Evolutionary conservation across 768 basidiomycete species (phyloP).

Genomic region (Fistulinella prunicolor): DNA sequence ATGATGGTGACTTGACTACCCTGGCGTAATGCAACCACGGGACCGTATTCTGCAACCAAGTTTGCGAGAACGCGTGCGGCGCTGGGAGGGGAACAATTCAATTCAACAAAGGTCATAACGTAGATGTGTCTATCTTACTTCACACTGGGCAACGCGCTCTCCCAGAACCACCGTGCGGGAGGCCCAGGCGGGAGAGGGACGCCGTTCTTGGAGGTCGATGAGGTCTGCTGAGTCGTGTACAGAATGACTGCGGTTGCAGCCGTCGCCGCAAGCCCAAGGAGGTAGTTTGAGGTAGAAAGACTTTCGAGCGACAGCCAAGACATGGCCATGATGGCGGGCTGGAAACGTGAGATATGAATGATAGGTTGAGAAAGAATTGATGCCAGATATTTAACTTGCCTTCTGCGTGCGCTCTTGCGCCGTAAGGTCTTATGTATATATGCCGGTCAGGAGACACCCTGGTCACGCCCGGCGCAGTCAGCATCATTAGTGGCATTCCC

Average conservation of each 20-base stretch:
- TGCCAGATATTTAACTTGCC: no score
- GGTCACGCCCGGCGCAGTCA: no score
- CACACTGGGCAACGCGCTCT: conserved; percentile 15
- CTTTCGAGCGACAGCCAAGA: not conserved
- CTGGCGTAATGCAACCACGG: conserved; percentile 51
- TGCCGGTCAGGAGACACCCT: no score
- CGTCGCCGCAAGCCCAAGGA: not conserved
- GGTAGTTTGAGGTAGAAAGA: not conserved
- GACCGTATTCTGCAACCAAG: conserved; percentile 56
- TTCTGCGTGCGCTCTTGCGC: no score
- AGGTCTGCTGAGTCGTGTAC: conserved; percentile 2
- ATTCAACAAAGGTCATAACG: not conserved
- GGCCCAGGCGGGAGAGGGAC: conserved; percentile 27
- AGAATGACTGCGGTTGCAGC: not conserved
- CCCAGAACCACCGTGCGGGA: conserved; percentile 24
- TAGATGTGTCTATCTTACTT: conserved; percentile 15
- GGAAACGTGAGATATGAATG: no score
- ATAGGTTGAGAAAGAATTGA: no score
- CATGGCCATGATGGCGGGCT: not conserved
- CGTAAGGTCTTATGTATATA: no score
- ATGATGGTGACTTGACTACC: conserved; percentile 31
- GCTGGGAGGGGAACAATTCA: not conserved
- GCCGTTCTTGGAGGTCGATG: conserved; percentile 1
- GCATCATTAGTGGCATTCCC: no score
- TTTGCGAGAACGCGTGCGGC: conserved; percentile 38